Evolutionary conservation across 257 asterid genomes (phyloP).

Genomic region (Galeopsis tetrahit): DNA sequence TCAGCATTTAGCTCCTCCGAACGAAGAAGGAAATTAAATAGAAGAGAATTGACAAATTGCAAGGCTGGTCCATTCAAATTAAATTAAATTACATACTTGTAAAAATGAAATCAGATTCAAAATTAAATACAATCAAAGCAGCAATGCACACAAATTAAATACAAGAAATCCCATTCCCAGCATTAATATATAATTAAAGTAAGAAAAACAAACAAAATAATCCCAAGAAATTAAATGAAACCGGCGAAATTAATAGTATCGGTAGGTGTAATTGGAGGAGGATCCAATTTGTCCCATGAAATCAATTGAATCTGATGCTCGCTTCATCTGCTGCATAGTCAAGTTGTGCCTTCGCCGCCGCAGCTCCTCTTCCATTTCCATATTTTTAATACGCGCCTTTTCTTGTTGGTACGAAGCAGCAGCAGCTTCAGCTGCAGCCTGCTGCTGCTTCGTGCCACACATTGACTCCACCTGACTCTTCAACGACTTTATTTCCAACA

Average conservation of each 20-base stretch:
- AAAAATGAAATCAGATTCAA: too few species aligned
- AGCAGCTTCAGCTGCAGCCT: neutral
- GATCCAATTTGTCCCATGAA: conserved; percentile 5
- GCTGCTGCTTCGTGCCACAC: neutral
- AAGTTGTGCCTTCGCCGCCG: conserved; percentile 2
- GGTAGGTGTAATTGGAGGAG: neutral
- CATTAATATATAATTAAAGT: too few species aligned
- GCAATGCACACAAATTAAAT: too few species aligned
- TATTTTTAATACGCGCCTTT: neutral
- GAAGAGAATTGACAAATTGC: too few species aligned
- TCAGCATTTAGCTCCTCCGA: too few species aligned
- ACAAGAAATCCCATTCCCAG: too few species aligned
- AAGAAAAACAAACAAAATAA: neutral
- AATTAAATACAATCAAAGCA: too few species aligned
- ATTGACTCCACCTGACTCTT: neutral
- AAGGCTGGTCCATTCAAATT: too few species aligned
- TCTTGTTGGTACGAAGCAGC: neutral
- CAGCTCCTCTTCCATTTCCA: conserved; percentile 8
- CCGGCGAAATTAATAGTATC: neutral
- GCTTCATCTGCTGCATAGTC: neutral
- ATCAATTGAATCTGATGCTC: conserved; percentile 4
- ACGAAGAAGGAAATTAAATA: too few species aligned
- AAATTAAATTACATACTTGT: too few species aligned
- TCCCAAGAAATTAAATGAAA: neutral
- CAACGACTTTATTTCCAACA: neutral